Conservation (phyloP, 352 stramenopile genomes). For the Plasmopara muralis region DNA sequence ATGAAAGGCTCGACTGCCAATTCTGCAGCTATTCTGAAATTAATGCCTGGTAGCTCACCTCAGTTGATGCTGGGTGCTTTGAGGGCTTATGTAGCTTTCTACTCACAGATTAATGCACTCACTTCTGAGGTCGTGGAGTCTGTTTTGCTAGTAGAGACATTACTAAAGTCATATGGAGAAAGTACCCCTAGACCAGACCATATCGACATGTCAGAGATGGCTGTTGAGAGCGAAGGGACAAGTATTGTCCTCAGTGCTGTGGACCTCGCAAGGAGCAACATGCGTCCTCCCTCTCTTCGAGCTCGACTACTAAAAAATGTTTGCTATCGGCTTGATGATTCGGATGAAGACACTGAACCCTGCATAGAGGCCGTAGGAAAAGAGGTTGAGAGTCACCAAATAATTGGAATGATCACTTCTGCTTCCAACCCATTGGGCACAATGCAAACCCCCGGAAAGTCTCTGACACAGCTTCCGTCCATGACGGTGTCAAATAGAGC, state of each 20-base stretch:
- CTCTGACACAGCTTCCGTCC: constrained; percentile 1
- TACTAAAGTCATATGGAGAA: constrained; percentile 35
- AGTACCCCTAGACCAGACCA: not conserved
- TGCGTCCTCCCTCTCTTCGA: constrained; percentile 23
- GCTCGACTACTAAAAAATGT: constrained; percentile 29
- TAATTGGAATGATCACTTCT: not conserved
- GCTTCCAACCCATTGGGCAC: not conserved
- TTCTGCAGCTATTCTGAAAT: constrained; percentile 26
- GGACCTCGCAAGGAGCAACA: constrained; percentile 1
- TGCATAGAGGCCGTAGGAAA: not conserved
- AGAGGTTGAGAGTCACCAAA: not conserved
- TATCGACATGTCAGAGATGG: not conserved
- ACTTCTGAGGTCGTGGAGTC: constrained; percentile 59
- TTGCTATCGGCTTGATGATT: constrained; percentile 44
- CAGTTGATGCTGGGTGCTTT: constrained; percentile 47
- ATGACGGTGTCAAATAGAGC: constrained; percentile 1
- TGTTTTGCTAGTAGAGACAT: constrained; percentile 58
- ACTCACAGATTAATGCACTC: constrained; percentile 69
- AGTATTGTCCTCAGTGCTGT: constrained; percentile 3
- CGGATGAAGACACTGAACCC: constrained; percentile 23
- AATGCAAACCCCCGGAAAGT: constrained; percentile 1
- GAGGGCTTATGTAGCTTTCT: constrained; percentile 57
- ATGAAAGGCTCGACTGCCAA: constrained; percentile 48
- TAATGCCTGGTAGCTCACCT: constrained; percentile 40
- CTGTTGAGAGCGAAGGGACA: not conserved